Conservation (phyloP, 176 grass and related monocot species). For the Triticum monococcum region DNA sequence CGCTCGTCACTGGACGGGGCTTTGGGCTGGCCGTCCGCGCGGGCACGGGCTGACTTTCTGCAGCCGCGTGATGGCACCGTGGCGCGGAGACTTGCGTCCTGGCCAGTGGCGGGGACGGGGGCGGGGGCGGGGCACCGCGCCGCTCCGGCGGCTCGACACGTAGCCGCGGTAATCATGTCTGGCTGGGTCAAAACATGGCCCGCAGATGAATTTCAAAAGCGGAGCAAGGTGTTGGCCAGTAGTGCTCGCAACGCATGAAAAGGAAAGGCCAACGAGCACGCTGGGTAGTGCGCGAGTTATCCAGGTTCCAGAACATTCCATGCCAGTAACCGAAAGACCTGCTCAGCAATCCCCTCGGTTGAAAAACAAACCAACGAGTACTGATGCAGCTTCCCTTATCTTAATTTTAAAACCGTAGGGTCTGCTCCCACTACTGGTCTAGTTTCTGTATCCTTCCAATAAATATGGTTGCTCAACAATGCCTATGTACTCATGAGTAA, state of each 20-base stretch:
- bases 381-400: no score
- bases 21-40: background rate
- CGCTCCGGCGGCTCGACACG: conserved; percentile 12
- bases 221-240: no score
- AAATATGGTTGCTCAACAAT: no score
- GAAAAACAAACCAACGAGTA: background rate
- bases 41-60: conserved; percentile 1
- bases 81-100: background rate
- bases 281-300: conserved; percentile 18
- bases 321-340: conserved; percentile 25
- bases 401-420: no score
- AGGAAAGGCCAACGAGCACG: background rate
- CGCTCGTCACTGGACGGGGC: background rate
- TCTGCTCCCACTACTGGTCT: no score
- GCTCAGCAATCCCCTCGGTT: background rate
- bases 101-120: no score
- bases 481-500: background rate
- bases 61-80: background rate
- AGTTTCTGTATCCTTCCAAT: no score
- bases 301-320: conserved; percentile 39
- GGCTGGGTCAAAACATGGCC: background rate
- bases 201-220: conserved; percentile 8
- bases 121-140: no score
- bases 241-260: background rate
- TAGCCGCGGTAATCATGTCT: conserved; percentile 22